Base-by-base conservation (phyloP, 352 stramenopile species). In the Pythium monospermum region DNA sequence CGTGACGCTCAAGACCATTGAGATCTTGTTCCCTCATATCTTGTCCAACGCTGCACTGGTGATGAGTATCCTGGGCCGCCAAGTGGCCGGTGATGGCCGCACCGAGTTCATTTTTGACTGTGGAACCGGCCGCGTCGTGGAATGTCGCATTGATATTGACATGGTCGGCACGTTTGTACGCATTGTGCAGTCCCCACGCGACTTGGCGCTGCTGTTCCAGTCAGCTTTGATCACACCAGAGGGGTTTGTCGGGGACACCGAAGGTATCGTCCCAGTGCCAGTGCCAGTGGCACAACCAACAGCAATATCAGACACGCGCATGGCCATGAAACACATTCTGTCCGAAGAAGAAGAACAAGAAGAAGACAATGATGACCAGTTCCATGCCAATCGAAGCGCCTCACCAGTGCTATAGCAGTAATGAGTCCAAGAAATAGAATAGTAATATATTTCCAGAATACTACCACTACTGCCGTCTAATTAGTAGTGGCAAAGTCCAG, bases 1-100 rank as follows among this genome's bases (percentile, higher is more conserved):
- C 33, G 33, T 59, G 16, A 59, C 51, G 33, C 42, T 59, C 41
- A 45, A 59, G 51, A 59, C 51, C 8, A 51, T 59, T 27, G 32
- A 59, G 42, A 40, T 59, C 2, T 36, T 59, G 30, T 59, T 59
- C 21, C 51, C 51, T 1, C 51, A 59, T 13, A 27, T 59, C 10
- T n/a, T 59, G 21, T 38, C 51, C 12, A 36, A 59, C 18, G 51
- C 51, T 6, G 32, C 51, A 16, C 42, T 59, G 3, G 51, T 59
- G 4, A 59, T 59, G 51, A 59, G 42, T 16, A 45, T 59, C 26
- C 33, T 59, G 1, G 51, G 51, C 6, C 41, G 35, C 18, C 41
- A 41, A 4, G 36, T 59, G 3, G 19, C 41, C 1, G 51, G 51
- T 11, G 32, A 43, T 16, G 51, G 51, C 0, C 41, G 32, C 4